Base-by-base conservation (phyloP, 495 filamentous ascomycete genomes). In the Letharia lupina region DNA sequence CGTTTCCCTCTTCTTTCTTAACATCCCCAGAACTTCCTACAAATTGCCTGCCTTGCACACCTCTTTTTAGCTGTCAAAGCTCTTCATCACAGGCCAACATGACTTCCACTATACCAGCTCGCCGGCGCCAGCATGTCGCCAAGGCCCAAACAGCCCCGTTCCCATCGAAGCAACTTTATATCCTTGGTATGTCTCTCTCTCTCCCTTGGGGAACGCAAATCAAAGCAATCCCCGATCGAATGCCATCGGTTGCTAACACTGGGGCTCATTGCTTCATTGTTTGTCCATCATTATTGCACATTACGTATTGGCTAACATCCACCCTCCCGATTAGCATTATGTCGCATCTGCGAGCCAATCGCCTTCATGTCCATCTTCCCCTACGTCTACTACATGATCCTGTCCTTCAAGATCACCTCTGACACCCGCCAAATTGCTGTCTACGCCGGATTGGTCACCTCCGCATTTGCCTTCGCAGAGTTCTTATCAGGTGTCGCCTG, bases 301-400 rank as follows among this genome's bases (percentile, higher is more conserved):
- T 15, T 16, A 37, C 31, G n/a, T 1, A 39, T 18, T 33, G 37
- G 41, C 78, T 84, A 71, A 84, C 76, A 69, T 65, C 61, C 5
- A 57, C 64, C 57, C 23, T 59, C 68, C 48, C 60, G 60, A 57
- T 71, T 69, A 98, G 94, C 93, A 44, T 76, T 96, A 68, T 95
- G 91, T 74, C 87, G 94, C 70, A 95, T 99, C 76, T 96, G 91
- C 81, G 94, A 99, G 76, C 94, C 94, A 58, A 96, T 99, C 75
- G 95, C 94, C 13, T 98, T 99, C 82, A 98, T 96, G 89, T 96
- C 92, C 61, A 96, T 99, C 70, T 98, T 99, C 73, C 95, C 94
- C 5, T 99, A 99, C 74, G 92, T 93, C 72, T 99, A 96, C 78
- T 94, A 88, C 79, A 99, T 99, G 94, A 90, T 98, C 59, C 82